Percentiles rank a stretch among this genome's conserved stretches.
These are phyloP conservation scores for Rutstroemia sydowiana DNA, from an alignment of 2,329 filamentous ascomycete genomes.

Conservation along the genomic window DNA sequence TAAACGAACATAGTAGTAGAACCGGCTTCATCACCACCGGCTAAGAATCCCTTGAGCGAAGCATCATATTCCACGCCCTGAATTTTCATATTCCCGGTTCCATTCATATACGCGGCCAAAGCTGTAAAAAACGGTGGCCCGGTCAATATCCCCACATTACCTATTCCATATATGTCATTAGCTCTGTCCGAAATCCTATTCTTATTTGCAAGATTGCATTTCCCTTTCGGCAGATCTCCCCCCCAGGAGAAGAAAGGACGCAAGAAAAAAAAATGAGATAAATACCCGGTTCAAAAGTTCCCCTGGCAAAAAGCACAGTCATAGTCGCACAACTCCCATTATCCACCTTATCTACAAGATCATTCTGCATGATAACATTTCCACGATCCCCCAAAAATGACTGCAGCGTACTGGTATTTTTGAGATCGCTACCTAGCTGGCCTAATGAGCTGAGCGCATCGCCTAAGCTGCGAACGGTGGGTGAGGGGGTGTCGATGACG, in stretches of 20 bases:
- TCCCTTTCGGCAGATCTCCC: not conserved
- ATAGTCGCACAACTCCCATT: constrained; percentile 22
- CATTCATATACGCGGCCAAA: constrained; percentile 31
- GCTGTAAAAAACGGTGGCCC: constrained; percentile 25
- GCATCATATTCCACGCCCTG: constrained; percentile 50
- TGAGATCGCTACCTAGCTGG: constrained; percentile 1
- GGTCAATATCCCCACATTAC: constrained; percentile 25
- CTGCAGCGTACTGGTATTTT: not conserved
- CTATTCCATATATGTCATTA: constrained; percentile 3
- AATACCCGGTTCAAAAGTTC: constrained; percentile 23
- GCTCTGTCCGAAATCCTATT: not conserved
- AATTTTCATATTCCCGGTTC: constrained; percentile 34
- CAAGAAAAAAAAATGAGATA: not conserved
- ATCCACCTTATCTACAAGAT: not conserved
- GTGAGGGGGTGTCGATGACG: no score
- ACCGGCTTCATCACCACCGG: constrained; percentile 38
- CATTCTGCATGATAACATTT: constrained; percentile 6
- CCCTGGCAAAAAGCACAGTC: constrained; percentile 24
- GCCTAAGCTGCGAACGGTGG: no score
- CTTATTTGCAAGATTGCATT: not conserved
- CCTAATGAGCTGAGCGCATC: no score
- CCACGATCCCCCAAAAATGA: not conserved
- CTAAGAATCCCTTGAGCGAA: constrained; percentile 37
- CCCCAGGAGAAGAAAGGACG: not conserved
- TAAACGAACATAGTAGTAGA: constrained; percentile 34